Evolutionary conservation across 2,329 filamentous ascomycete species (phyloP), one percentile per base, ranked within the genome.

Genomic region (Hymenoscyphus albidus): DNA sequence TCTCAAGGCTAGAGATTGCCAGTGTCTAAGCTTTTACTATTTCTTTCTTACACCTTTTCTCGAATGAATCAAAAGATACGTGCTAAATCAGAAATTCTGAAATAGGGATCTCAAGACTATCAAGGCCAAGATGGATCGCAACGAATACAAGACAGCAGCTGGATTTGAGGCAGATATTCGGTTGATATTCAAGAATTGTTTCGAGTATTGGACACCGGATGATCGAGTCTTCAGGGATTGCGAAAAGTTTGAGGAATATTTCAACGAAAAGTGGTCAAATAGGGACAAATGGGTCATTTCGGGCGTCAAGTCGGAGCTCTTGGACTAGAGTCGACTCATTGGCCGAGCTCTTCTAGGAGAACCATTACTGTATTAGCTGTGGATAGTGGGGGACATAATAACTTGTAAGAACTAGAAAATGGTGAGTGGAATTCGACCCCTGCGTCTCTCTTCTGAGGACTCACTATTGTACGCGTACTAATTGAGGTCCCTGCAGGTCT

Each of bases 151-250:
- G 2, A 78, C 76, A 59, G 80, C 84, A 7, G 78, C 81, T 3
- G 82, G 86, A 61, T 88, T 88, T 68, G 73, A 81, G 44, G 75
- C 74, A 2, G 86, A 88, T 74, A 80, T 88, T 71, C 81, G 83
- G 6, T 83, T 85, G 71, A 88, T 88, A 42, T 88, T 88, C 65
- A 76, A 80, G 32, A 88, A 88, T 73, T 88, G 85, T 74, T 87
- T 84, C 74, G 82, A 80, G n/a, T 88, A 88, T 75, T 88, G 85
- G 83, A 82, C 78, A 58, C 79, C 80, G 66, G 78, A 79, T 32
- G 82, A 85, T 59, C 78, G 80, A 0, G 85, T 88, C 77, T 87
- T 81, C 77, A 71, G 73, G 0, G 79, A 82, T 0, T 85, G 85
- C 66, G 80, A 85, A 75, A 82, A 81, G 67, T 81, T 88, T 60